Evolutionary conservation across 1,284 basidiomycete species (phyloP), one percentile per base, ranked within the genome.

Genomic region (Ustilago vetiveriae): DNA sequence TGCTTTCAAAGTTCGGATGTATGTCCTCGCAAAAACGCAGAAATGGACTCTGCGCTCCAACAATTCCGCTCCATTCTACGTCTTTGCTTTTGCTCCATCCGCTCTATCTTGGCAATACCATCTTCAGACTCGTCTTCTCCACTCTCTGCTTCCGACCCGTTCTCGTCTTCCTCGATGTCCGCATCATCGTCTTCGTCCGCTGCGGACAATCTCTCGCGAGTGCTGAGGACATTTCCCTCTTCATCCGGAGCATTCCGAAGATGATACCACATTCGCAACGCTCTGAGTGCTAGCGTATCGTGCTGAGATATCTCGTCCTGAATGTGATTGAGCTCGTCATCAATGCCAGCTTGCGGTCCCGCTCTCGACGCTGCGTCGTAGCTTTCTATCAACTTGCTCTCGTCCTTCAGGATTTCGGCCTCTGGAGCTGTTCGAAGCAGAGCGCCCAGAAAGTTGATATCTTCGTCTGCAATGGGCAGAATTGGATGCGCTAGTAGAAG

Each of bases 371-470:
- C 24, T 29, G 57, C 57, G 23, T 74, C 60, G 48, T 74, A 76
- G 53, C 49, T 57, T 14, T 51, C 48, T 11, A 76, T 42, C 23
- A 72, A 35, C 16, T 43, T 47, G 24, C 44, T 39, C 33, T 76
- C 75, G n/a, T 62, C 50, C 16, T 56, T 51, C 17, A 53, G 22
- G 29, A 70, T 64, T 9, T 74, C 70, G 17, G 66, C 47, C 30
- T 76, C 75, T 4, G 75, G 75, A 10, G 73, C 72, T 9, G 75
- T 76, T 16, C 75, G 67, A 36, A 76, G 67, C 30, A 76, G 58
- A 2, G 72, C 71, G 6, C 75, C 75, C 11, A 76, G 58, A 39
- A 72, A 76, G 49, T 75, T 76, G 55, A 76, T 54, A 30, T 76
- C 68, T 24, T 63, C 62, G 40, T 76, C 75, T 0, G 67, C 43